These are phyloP conservation scores for Asterella californica DNA, from an alignment of 225 moss, liverwort and hornwort genomes.

Conservation along the genomic window DNA sequence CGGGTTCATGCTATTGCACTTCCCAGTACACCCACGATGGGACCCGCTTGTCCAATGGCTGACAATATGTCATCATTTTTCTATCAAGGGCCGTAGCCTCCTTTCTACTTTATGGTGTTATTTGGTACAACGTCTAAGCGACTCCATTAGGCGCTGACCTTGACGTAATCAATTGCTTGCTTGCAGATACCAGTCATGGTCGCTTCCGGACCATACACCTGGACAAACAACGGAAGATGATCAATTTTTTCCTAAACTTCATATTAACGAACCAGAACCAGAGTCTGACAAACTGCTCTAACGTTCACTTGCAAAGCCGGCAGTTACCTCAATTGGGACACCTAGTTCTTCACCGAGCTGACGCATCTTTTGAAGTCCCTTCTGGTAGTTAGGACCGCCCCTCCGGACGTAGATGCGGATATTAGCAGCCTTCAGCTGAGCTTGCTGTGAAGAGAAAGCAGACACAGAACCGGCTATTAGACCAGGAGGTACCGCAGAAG, in stretches of 20 bases:
- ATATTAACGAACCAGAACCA: not conserved
- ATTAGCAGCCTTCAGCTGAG: slow-evolving; percentile 80
- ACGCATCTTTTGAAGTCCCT: slow-evolving; percentile 84
- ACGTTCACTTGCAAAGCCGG: not conserved
- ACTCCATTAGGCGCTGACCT: slow-evolving; percentile 20
- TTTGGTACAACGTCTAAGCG: not conserved
- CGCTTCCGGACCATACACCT: slow-evolving; percentile 92
- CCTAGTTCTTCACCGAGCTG: slow-evolving; percentile 72
- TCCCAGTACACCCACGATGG: not conserved
- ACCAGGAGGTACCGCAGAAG: too few species aligned
- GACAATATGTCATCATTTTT: slow-evolving; percentile 15
- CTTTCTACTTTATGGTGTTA: not conserved
- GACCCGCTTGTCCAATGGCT: not conserved
- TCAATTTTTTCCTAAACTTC: not conserved
- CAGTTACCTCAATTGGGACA: slow-evolving; percentile 61
- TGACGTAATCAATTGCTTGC: slow-evolving; percentile 83
- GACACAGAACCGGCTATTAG: not conserved
- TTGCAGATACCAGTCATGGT: slow-evolving; percentile 98
- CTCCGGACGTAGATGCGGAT: slow-evolving; percentile 81
- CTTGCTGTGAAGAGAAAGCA: slow-evolving; percentile 58
- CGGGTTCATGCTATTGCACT: not conserved
- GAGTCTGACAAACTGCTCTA: not conserved
- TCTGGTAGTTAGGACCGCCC: slow-evolving; percentile 90
- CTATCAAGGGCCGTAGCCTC: slow-evolving; percentile 12
- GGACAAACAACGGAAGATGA: not conserved